A percentile compares a stretch with the other conserved stretches of the same genome.
Evolutionary conservation across 2,329 filamentous ascomycete genomes (phyloP).

Genomic region (Chaetothyriales sp.): DNA sequence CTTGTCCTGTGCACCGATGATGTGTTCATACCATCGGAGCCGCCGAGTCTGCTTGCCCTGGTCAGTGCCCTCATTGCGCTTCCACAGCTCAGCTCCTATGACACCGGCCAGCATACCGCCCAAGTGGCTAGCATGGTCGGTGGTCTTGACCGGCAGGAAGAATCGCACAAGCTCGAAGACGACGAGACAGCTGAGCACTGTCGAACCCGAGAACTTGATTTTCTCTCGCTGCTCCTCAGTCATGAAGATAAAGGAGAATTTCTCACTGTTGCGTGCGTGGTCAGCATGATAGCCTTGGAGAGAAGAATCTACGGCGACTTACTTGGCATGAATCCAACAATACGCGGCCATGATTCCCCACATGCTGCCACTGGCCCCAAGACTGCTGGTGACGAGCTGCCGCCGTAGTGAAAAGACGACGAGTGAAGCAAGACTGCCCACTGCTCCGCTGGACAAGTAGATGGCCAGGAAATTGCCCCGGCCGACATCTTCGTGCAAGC

Average conservation of each 20-base stretch:
- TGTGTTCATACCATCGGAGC: background rate
- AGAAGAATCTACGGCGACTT: constrained; percentile 12
- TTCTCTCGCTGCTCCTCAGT: constrained; percentile 26
- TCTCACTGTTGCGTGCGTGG: constrained; percentile 21
- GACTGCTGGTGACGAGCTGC: constrained; percentile 30
- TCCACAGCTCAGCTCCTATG: constrained; percentile 13
- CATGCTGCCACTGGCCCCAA: constrained; percentile 38
- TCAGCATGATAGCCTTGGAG: constrained; percentile 1
- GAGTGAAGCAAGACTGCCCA: constrained; percentile 34
- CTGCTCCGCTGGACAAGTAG: constrained; percentile 33
- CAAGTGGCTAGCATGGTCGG: constrained; percentile 30
- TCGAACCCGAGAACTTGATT: constrained; percentile 28
- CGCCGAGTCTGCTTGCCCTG: background rate
- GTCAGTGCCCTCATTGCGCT: background rate
- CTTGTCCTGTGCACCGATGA: background rate
- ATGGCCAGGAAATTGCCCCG: constrained; percentile 41
- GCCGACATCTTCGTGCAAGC: constrained; percentile 40
- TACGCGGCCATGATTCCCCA: constrained; percentile 35
- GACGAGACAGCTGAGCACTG: constrained; percentile 24
- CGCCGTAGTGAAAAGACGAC: constrained; percentile 29
- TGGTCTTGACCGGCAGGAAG: constrained; percentile 20
- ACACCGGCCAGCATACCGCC: constrained; percentile 27
- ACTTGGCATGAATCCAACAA: constrained; percentile 34
- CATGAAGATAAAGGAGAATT: constrained; percentile 28
- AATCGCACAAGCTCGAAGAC: constrained; percentile 23